Base-by-base conservation (phyloP, 257 asterid species). In the Coffea eugenioides region DNA sequence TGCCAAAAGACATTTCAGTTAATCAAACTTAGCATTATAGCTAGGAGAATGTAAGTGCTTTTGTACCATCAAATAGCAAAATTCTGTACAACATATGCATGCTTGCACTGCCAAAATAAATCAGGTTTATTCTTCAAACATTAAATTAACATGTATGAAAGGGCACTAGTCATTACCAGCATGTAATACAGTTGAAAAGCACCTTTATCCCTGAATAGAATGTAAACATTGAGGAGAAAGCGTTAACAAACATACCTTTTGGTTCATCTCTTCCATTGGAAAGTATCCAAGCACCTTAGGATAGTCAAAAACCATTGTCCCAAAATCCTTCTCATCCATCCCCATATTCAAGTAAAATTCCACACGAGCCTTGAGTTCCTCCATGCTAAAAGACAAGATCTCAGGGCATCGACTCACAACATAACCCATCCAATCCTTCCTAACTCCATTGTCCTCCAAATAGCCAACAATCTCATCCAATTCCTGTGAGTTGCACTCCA, bases 391-490 rank as follows among this genome's bases (percentile, higher is more conserved):
- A 36, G 90, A 82, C 86, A 95, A 77, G 71, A 95, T 72, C 81
- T 91, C 94, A 16, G 99, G 98, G 83, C 98, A 93, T 51, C 94
- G 85, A 52, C 98, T 89, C 74, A 95, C 86, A 6, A 95, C 90
- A 85, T 81, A 91, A 11, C 99, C 99, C 91, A 92, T 88, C 97
- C 99, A 95, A 66, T 95, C 98, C 73, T 84, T 89, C 80, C 93
- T 91, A 31, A 95, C 89, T 62, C 97, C 98, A 76, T 88, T 92
- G 31, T 81, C 88, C 89, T 91, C 96, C 82, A 95, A 82, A 83
- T 85, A 91, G 62, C 76, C 88, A 36, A 89, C 77, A 57, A 90
- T 85, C 79, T 92, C 95, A 65, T 91, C 85, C 83, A 95, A 83
- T 43, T 95, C 97, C 12, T 90, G 93, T 39, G 84, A 73, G 74